Percentiles rank a stretch among this genome's conserved stretches.
These are phyloP conservation scores for Nitzschia palea DNA, from an alignment of 108 stramenopile genomes.

Conservation along the genomic window DNA sequence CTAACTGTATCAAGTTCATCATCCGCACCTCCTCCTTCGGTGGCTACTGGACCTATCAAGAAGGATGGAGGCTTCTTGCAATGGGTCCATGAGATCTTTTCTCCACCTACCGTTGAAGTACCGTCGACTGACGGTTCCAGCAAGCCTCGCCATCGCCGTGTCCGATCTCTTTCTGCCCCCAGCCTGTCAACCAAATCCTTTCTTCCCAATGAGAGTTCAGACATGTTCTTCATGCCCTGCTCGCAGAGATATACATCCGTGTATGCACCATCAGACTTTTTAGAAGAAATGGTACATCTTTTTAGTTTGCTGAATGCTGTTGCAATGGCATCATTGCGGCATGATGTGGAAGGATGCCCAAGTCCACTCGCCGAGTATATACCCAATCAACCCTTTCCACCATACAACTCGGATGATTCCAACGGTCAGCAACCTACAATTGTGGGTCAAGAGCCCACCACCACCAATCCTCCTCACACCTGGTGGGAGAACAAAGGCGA, in stretches of 20 bases:
- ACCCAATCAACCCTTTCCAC: conserved; percentile 60
- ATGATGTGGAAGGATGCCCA: conserved; percentile 68
- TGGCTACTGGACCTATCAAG: neutral
- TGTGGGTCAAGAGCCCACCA: too few relatives aligned
- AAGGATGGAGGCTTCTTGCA: neutral
- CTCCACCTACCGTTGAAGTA: neutral
- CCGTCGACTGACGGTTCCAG: conserved; percentile 39
- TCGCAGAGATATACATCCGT: conserved; percentile 24
- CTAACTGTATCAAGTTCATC: neutral
- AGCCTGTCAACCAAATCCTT: too few relatives aligned
- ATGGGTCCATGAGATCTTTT: neutral
- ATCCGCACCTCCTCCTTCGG: neutral
- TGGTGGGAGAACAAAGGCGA: too few relatives aligned
- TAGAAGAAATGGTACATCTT: conserved; percentile 78
- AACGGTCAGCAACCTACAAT: neutral
- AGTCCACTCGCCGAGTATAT: conserved; percentile 55
- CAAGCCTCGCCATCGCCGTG: conserved; percentile 68
- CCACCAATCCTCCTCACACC: too few relatives aligned
- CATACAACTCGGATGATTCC: conserved; percentile 47
- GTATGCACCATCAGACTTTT: conserved; percentile 65
- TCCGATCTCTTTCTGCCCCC: conserved; percentile 43
- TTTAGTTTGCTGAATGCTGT: conserved; percentile 63
- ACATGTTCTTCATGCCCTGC: conserved; percentile 35
- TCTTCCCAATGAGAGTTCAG: conserved; percentile 25
- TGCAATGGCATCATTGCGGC: conserved; percentile 68